Base-by-base conservation (phyloP, 345 rosid genomes). In the Limnanthes douglasii region DNA sequence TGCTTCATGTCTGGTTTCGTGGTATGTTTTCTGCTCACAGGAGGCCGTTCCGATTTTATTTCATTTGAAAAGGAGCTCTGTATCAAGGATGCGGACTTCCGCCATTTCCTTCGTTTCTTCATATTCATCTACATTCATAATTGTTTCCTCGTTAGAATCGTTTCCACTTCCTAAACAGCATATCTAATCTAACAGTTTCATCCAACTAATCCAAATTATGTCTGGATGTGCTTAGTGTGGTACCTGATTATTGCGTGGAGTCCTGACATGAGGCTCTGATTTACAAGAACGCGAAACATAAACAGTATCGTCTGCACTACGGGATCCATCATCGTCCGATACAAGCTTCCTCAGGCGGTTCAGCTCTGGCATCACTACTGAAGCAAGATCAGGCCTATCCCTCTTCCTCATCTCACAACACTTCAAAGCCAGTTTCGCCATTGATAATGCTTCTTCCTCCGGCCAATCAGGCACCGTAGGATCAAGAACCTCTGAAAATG, bases 381-480 rank as follows among this genome's bases (percentile, higher is more conserved):
- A n/a, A 21, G 56, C 75, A 10, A 86, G 90, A 31, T 74, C 75
- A 16, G 90, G 96, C 31, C 94, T 69, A 31, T 86, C 94, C 41
- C 52, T 82, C 56, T 68, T 78, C 50, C 93, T 59, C 44, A 86
- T 53, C 59, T 86, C 88, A 43, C 93, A 73, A 41, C 97, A 86
- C 25, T 53, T 43, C 41, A 86, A 40, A n/a, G 88, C 79, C 33
- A 82, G 8, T 18, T 61, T 65, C 9, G 94, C 97, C 14, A 82
- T 26, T 14, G 68, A 50, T 37, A 74, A 23, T 5, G 86, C 50
- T 31, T 65, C 83, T 48, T 80, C 62, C 15, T 61, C 57, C 4
- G 93, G 97, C 93, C 97, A 82, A 45, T 71, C 79, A 34, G 49
- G 65, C 45, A 75, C 31, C 16, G 67, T 39, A n/a, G 68, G 82